A percentile compares a stretch with the other conserved stretches of the same genome.
These are phyloP conservation scores for Fusarium drepaniforme DNA, from an alignment of 2,329 filamentous ascomycete genomes.

Conservation along the genomic window DNA sequence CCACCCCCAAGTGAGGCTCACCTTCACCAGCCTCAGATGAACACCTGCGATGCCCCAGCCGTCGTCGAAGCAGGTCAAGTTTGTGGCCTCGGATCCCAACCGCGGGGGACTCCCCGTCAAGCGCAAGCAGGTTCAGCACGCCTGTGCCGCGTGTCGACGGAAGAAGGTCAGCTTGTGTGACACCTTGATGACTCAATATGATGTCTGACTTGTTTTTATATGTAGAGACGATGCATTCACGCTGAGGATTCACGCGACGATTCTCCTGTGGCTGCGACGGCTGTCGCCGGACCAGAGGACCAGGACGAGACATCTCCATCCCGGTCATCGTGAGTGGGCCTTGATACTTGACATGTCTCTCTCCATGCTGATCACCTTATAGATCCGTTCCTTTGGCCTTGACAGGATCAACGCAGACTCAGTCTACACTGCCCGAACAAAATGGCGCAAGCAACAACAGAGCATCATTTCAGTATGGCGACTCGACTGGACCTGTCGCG, in stretches of 20 bases:
- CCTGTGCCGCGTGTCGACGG: constrained; percentile 66
- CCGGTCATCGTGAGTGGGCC: constrained; percentile 47
- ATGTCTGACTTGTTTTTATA: neutral
- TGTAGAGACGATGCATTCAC: constrained; percentile 60
- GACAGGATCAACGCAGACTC: constrained; percentile 8
- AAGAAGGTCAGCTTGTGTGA: constrained; percentile 58
- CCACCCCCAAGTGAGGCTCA: neutral
- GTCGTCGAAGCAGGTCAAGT: constrained; percentile 59
- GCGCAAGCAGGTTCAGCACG: constrained; percentile 70
- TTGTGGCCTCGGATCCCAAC: constrained; percentile 66
- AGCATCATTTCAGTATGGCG: constrained; percentile 24
- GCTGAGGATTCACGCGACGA: constrained; percentile 51
- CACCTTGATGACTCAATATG: neutral
- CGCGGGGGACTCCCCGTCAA: constrained; percentile 67
- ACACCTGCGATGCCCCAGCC: constrained; percentile 28
- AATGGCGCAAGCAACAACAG: constrained; percentile 14
- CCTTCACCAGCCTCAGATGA: neutral
- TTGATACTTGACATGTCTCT: neutral
- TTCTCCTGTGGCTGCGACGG: constrained; percentile 9
- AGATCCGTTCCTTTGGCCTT: constrained; percentile 28
- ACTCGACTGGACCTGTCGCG: constrained; percentile 6
- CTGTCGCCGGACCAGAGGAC: constrained; percentile 35
- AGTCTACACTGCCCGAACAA: constrained; percentile 18
- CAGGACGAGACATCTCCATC: constrained; percentile 43
- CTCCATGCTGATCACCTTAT: constrained; percentile 3